Evolutionary conservation across 139 green algal species (phyloP).

Genomic region (Chlamydomonas schloesseri): DNA sequence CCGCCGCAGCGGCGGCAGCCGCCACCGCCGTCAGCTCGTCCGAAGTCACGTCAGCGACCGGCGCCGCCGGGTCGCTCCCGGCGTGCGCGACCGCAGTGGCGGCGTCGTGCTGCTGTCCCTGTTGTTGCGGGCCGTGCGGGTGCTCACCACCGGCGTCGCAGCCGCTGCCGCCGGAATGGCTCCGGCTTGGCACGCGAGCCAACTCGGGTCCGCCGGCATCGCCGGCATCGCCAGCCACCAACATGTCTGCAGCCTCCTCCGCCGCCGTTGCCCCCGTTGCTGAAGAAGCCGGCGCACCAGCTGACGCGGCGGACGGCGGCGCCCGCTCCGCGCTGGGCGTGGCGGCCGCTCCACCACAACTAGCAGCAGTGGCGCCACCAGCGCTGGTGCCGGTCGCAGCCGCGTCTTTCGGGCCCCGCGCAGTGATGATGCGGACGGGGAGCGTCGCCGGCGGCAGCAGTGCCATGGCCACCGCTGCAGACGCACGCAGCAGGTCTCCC

Average conservation of each 20-base stretch:
- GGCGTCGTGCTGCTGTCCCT: no score
- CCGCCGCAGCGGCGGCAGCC: constrained; percentile 4
- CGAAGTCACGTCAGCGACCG: not conserved
- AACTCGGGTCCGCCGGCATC: not conserved
- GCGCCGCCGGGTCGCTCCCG: no score
- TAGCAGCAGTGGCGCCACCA: not conserved
- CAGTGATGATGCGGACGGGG: constrained; percentile 8
- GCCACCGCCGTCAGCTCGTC: constrained; percentile 9
- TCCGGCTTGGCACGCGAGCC: no score
- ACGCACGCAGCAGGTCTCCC: constrained; percentile 18
- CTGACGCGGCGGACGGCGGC: no score
- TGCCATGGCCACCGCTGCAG: not conserved
- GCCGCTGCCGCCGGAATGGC: no score
- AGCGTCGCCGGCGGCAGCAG: constrained; percentile 18
- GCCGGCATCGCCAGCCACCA: not conserved
- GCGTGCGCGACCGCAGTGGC: no score
- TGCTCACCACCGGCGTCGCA: no score
- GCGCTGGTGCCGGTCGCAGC: not conserved
- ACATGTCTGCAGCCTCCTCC: not conserved
- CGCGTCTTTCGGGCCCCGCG: not conserved
- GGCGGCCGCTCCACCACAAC: not conserved
- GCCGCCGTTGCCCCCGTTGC: not conserved
- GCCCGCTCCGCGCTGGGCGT: not conserved
- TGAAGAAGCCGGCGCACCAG: no score
- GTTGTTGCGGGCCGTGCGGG: no score